phyloP scores from a whole-genome alignment of 352 stramenopile species.

The Phytopythium delawarense region DNA sequence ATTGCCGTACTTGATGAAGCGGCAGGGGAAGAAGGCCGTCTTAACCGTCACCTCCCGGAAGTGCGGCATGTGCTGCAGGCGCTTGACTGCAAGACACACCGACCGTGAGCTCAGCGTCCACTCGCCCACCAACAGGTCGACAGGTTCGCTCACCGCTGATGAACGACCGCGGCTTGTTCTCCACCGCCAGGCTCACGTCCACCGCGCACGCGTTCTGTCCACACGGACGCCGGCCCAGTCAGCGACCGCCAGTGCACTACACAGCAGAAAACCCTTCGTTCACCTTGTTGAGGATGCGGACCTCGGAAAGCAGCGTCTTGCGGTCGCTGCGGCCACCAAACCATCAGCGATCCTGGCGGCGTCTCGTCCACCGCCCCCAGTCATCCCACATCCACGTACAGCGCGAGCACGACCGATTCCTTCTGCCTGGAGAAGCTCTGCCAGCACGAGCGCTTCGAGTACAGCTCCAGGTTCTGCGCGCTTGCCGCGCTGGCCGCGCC shows the following conservation, averaged over 20 bases:
- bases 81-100: slow-evolving; percentile 31
- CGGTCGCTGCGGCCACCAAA: slow-evolving; percentile 23
- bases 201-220: slow-evolving; percentile 59
- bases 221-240: neutral
- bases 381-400: slow-evolving; percentile 22
- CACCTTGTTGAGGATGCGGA: slow-evolving; percentile 76
- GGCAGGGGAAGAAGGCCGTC: slow-evolving; percentile 58
- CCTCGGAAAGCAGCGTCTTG: slow-evolving; percentile 65
- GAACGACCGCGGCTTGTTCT: slow-evolving; percentile 60
- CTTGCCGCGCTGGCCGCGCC: slow-evolving; percentile 21
- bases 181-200: slow-evolving; percentile 57
- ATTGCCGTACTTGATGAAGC: slow-evolving; percentile 40
- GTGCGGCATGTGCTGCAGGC: slow-evolving; percentile 44
- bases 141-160: slow-evolving; percentile 30
- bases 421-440: slow-evolving; percentile 50
- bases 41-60: slow-evolving; percentile 49
- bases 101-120: neutral
- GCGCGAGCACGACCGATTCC: slow-evolving; percentile 45
- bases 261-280: neutral
- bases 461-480: slow-evolving; percentile 39
- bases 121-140: no score
- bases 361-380: neutral
- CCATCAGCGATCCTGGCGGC: neutral
- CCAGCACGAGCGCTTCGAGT: slow-evolving; percentile 55
- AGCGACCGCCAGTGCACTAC: neutral